Conservation (phyloP, 2,329 filamentous ascomycete species). For the Xylariales sp. region DNA sequence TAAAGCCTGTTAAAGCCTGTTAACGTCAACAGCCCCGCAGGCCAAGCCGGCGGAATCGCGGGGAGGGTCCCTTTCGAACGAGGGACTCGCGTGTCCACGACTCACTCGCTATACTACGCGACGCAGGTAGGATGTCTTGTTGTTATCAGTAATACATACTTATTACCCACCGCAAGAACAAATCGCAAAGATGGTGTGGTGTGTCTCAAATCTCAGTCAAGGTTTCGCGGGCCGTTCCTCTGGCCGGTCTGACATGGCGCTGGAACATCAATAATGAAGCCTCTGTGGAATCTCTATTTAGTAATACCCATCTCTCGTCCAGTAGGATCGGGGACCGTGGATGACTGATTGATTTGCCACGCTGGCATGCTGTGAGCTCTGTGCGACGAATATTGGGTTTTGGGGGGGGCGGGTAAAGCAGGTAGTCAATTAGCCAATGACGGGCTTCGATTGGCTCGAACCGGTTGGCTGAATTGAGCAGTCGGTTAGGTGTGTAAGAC, state of each 20-base stretch:
- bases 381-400: background rate
- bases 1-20: too few relatives aligned
- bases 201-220: slow-evolving; percentile 17
- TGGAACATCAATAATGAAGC: too few relatives aligned
- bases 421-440: slow-evolving; percentile 15
- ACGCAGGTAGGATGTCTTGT: background rate
- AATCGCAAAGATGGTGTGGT: background rate
- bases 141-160: background rate
- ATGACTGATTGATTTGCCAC: slow-evolving; percentile 31
- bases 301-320: too few relatives aligned
- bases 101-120: too few relatives aligned
- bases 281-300: too few relatives aligned
- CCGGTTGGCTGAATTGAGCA: slow-evolving; percentile 28
- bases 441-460: slow-evolving; percentile 11
- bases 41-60: slow-evolving; percentile 32
- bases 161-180: background rate
- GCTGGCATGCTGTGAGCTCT: slow-evolving; percentile 23
- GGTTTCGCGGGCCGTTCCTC: slow-evolving; percentile 32
- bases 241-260: background rate
- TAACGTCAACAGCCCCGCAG: slow-evolving; percentile 13
- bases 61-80: slow-evolving; percentile 20
- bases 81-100: slow-evolving; percentile 4
- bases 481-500: background rate
- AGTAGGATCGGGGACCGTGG: slow-evolving; percentile 18
- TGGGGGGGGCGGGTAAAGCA: slow-evolving; percentile 5